These are phyloP conservation scores for Emergomyces orientalis DNA, from an alignment of 2,329 filamentous ascomycete genomes.

Conservation along the genomic window DNA sequence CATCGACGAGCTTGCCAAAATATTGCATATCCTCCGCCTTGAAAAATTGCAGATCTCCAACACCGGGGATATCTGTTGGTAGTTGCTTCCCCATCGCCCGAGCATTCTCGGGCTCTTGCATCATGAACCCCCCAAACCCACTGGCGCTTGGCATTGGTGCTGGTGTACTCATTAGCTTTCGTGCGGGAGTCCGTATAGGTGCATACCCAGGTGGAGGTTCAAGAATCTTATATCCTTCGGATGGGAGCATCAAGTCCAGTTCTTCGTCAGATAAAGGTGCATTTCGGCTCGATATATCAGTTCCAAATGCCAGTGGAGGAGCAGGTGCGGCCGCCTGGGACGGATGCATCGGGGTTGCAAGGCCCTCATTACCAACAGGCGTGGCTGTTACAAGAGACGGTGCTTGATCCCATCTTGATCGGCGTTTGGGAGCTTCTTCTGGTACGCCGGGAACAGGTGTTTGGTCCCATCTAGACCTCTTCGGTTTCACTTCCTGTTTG, in stretches of 20 bases:
- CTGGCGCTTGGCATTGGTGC: constrained; percentile 52
- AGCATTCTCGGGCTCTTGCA: constrained; percentile 85
- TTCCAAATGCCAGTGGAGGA: constrained; percentile 60
- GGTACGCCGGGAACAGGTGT: constrained; percentile 53
- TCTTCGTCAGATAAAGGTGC: constrained; percentile 85
- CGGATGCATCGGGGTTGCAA: constrained; percentile 68
- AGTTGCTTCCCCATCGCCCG: constrained; percentile 74
- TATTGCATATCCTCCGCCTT: constrained; percentile 98
- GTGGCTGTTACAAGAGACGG: constrained; percentile 59
- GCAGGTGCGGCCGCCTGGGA: constrained; percentile 49
- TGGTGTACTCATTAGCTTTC: constrained; percentile 65
- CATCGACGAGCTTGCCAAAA: constrained; percentile 94
- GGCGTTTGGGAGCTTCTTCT: constrained; percentile 58
- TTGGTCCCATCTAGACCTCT: constrained; percentile 82
- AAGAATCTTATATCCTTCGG: constrained; percentile 85
- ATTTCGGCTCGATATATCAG: constrained; percentile 70
- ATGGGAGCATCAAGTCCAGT: constrained; percentile 80
- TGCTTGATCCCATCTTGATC: constrained; percentile 87
- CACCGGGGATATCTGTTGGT: constrained; percentile 89
- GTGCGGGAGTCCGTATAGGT: constrained; percentile 65
- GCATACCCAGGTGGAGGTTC: constrained; percentile 87
- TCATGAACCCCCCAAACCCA: constrained; percentile 75
- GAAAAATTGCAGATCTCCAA: constrained; percentile 94
- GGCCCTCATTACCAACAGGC: constrained; percentile 61
- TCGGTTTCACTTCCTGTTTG: constrained; percentile 52